Percentiles rank a stretch among this genome's conserved stretches.
phyloP scores from a whole-genome alignment of 129 eudicot species.

The Mikania micrantha region DNA sequence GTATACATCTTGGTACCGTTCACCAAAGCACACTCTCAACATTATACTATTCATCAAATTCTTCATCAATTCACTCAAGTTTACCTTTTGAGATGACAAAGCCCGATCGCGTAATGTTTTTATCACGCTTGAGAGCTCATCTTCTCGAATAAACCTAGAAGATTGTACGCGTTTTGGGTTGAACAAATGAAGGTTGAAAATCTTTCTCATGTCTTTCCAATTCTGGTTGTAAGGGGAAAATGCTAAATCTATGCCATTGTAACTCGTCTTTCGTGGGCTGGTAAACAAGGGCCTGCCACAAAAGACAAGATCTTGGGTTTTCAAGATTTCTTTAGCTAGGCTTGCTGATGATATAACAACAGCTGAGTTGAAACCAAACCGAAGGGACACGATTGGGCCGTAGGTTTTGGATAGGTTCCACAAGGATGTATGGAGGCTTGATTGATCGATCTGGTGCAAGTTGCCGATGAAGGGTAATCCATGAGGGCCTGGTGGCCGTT shows the following conservation, averaged over 20 bases:
- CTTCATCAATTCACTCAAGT: slow-evolving; percentile 12
- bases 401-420: slow-evolving; percentile 27
- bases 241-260: slow-evolving; percentile 22
- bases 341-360: slow-evolving; percentile 31
- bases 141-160: slow-evolving; percentile 22
- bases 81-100: slow-evolving; percentile 11
- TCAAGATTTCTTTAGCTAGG: slow-evolving; percentile 25
- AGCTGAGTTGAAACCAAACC: slow-evolving; percentile 20
- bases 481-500: slow-evolving; percentile 41
- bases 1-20: slow-evolving; percentile 17
- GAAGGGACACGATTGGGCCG: slow-evolving; percentile 31
- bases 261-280: slow-evolving; percentile 18
- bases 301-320: slow-evolving; percentile 33
- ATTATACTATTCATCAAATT: slow-evolving; percentile 2
- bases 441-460: slow-evolving; percentile 25
- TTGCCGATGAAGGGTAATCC: slow-evolving; percentile 41
- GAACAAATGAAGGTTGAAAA: slow-evolving; percentile 16
- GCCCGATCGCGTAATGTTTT: slow-evolving; percentile 1
- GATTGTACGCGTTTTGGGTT: slow-evolving; percentile 27
- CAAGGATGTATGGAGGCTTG: slow-evolving; percentile 18
- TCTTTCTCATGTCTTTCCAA: slow-evolving; percentile 35
- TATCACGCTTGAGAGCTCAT: slow-evolving; percentile 16
- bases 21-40: slow-evolving; percentile 24
- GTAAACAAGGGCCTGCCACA: slow-evolving; percentile 23
- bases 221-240: slow-evolving; percentile 23